Evolutionary conservation across 441 rosid species (phyloP), one percentile per base, ranked within the genome.

Genomic region (Capsella rubella): DNA sequence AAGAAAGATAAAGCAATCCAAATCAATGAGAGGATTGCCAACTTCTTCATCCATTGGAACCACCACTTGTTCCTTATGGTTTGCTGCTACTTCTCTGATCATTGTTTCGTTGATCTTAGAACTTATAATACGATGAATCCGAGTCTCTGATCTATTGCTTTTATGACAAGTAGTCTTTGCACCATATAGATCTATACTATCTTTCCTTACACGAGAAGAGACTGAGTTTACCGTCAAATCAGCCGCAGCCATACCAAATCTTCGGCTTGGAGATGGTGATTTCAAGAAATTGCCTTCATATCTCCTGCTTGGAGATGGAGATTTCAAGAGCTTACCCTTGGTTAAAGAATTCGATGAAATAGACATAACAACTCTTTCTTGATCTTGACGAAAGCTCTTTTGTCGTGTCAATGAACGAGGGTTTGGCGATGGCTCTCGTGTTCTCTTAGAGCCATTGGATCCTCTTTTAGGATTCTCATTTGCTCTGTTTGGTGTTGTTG

Each of bases 1-100:
- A 18, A 93, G 83, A 78, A 93, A 93, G 60, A 93, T 90, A 75
- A 90, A 93, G 69, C 98, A 90, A 83, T 93, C 98, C 84, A 93
- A 83, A 71, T 93, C 90, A 68, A 93, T 88, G 27, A 83, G 84
- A 71, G 97, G 97, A 58, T 87, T 90, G 18, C 83, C 86, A 4
- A 90, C 66, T 69, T 89, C 93, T 78, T 90, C 97, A 1, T 64
- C 53, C 52, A 73, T 13, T 7, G 82, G 60, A 59, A 72, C 87
- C 10, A 64, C 64, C 5, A 77, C 73, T 42, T 78, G 75, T 42
- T 79, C 86, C 49, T 73, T 64, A 9, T 70, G 77, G 39, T 67
- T 50, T 58, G 76, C 67, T 6, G 80, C 6, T 3, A 85, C 90
- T 73, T 85, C 80, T 42, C 67, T 73, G 8, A 73, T 81, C 1